Evolutionary conservation across 768 basidiomycete genomes (phyloP), one percentile per base, ranked within the genome.

Genomic region (Termitomyces sp.): DNA sequence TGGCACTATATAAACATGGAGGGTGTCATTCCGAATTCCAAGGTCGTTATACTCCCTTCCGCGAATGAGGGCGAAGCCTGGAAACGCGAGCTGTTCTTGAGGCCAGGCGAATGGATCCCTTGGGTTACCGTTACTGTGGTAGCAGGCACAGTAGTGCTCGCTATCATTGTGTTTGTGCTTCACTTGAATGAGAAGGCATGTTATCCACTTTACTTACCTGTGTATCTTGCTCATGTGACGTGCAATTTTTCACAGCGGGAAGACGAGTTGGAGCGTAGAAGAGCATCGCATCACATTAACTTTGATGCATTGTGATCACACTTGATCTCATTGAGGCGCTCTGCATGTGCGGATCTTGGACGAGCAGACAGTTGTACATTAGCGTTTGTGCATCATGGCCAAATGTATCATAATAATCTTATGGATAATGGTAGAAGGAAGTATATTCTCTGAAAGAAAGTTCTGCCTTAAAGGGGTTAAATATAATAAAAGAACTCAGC

Each of bases 21-120:
- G 69, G 95, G 95, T 30, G 89, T 99, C 36, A 95, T 99, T 48
- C 97, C 97, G 0, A 98, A 99, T 70, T 97, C 95, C 4, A 93
- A 94, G 63, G 85, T 99, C 14, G 89, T 98, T n/a, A 95, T 99
- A 66, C 84, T 89, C 41, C 95, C 96, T 0, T 83, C 88, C 0
- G 68, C 78, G 3, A 77, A 76, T 7, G 76, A 77, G 23, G 82
- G 79, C 4, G 80, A 80, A 14, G 72, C 76, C 32, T 99, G 97
- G 97, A 89, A 85, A 67, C 84, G 87, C 53, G 89, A 96, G 73
- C 74, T 98, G 61, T 99, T 93, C 70, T 75, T 99, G 64, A 76
- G 94, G 33, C 97, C 97, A 3, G 97, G 97, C 18, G 90, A 93
- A 67, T 99, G 95, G 95, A 94, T 98, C 61, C 93, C 94, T 1